A percentile compares a stretch with the other conserved stretches of the same genome.
Evolutionary conservation across 495 filamentous ascomycete genomes (phyloP).

Genomic region (Neurospora hispaniola): DNA sequence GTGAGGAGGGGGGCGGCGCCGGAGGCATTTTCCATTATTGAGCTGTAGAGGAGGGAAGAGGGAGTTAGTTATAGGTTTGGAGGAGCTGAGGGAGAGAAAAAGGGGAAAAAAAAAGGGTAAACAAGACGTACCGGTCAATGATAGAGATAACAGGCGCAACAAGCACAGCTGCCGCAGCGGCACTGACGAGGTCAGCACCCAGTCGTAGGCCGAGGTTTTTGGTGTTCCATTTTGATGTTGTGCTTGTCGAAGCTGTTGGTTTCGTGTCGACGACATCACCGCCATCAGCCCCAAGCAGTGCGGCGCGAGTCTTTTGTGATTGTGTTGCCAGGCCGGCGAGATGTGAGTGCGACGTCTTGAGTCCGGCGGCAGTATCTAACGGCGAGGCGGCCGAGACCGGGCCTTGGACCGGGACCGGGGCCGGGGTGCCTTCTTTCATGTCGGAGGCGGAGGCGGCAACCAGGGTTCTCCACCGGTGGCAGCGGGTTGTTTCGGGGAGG

Average conservation of each 20-base stretch:
- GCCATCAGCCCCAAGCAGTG: neutral
- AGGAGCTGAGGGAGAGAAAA: no score
- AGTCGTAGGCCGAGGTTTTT: constrained; percentile 57
- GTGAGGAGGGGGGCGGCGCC: constrained; percentile 59
- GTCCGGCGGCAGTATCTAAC: neutral
- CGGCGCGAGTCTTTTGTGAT: neutral
- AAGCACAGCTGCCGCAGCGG: constrained; percentile 64
- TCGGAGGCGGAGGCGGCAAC: neutral
- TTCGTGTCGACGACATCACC: neutral
- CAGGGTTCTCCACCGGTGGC: neutral
- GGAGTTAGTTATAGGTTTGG: neutral
- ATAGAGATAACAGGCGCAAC: constrained; percentile 83
- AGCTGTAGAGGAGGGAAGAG: constrained; percentile 36
- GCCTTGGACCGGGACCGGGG: neutral
- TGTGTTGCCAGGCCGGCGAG: neutral
- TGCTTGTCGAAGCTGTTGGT: neutral
- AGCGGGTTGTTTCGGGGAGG: neutral
- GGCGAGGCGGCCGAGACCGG: neutral
- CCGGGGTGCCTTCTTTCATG: neutral
- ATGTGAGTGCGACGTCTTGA: neutral
- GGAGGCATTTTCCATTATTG: constrained; percentile 92
- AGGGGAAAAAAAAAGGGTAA: neutral
- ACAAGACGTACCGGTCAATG: constrained; percentile 68
- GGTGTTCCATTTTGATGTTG: constrained; percentile 57
- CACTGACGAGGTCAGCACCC: constrained; percentile 62